Base-by-base conservation (phyloP, 2,329 filamentous ascomycete genomes). In the Claviceps maximensis region DNA sequence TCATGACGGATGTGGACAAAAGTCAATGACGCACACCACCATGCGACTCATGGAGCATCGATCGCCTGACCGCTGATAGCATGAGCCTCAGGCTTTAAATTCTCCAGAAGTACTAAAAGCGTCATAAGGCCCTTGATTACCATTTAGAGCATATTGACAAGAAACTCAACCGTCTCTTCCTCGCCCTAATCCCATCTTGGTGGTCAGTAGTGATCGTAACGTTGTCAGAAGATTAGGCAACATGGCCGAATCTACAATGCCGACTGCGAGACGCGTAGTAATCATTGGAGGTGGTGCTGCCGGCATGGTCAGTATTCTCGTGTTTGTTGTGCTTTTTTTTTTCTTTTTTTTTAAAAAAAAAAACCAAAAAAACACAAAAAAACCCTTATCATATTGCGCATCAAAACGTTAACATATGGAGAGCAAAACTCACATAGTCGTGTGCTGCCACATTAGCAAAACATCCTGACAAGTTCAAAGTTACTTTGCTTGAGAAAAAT, bases 361-460 rank as follows among this genome's bases (percentile, higher is more conserved):
- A n/a, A n/a, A n/a, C n/a, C n/a, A n/a, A n/a, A n/a, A n/a, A n/a
- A n/a, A n/a, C n/a, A n/a, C n/a, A n/a, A n/a, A n/a, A n/a, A n/a
- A n/a, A n/a, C 31, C 12, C 12, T 33, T 33, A 2, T 12, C 31
- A 15, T 54, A 40, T 21, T 17, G 12, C 7, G 44, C 42, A 33
- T 41, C 23, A 33, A 15, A 13, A 17, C 3, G n/a, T 6, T 36
- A 19, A 50, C 40, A 38, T 6, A 6, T 2, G n/a, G n/a, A 38
- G 6, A 38, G 1, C 17, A 42, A 41, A 23, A 41, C 4, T 46
- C 8, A 51, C 23, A 21, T 15, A 76, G 82, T 79, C 80, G 52
- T 86, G 82, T 63, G 83, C 83, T 12, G 75, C 82, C 31, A 83
- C 83, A 31, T 73, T 87, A 29, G 75, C 81, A 47, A 76, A 84